Conservation (phyloP, 192 early-diverging fungal genomes). For the Obelidium mucronatum region DNA sequence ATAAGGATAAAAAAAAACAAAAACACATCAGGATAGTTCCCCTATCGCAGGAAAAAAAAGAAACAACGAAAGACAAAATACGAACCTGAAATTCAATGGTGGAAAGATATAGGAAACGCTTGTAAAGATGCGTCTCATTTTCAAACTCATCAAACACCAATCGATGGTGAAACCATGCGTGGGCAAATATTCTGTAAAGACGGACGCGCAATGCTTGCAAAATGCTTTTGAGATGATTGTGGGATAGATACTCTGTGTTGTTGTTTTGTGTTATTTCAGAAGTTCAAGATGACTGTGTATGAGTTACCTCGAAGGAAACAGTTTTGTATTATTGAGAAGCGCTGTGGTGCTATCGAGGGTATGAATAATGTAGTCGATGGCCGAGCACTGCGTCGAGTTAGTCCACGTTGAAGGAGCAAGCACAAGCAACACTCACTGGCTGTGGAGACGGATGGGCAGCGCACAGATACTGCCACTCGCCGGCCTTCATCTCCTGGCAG, state of each 20-base stretch:
- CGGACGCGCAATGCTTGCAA: slow-evolving; percentile 87
- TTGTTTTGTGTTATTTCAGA: not conserved
- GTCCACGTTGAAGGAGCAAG: not conserved
- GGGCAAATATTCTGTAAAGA: slow-evolving; percentile 96
- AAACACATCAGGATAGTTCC: not conserved
- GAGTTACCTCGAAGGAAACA: slow-evolving; percentile 76
- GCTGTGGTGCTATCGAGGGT: slow-evolving; percentile 89
- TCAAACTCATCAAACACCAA: slow-evolving; percentile 90
- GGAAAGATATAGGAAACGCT: slow-evolving; percentile 73
- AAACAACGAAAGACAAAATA: slow-evolving; percentile 14
- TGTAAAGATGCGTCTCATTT: slow-evolving; percentile 75
- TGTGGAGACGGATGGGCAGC: slow-evolving; percentile 84
- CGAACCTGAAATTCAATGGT: slow-evolving; percentile 56
- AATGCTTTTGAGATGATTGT: slow-evolving; percentile 81
- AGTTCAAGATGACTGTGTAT: not conserved
- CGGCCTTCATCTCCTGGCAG: slow-evolving; percentile 94
- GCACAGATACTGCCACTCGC: slow-evolving; percentile 91
- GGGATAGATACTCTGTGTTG: slow-evolving; percentile 51
- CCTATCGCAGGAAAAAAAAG: not conserved
- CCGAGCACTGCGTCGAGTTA: slow-evolving; percentile 70
- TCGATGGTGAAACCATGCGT: slow-evolving; percentile 92
- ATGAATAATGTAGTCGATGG: slow-evolving; percentile 93
- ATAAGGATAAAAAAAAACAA: not conserved
- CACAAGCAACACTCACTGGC: slow-evolving; percentile 55
- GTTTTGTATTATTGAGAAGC: slow-evolving; percentile 76